A percentile compares a stretch with the other conserved stretches of the same genome.
These are phyloP conservation scores for Corniculantispora saksenae DNA, from an alignment of 2,329 filamentous ascomycete genomes.

Conservation along the genomic window DNA sequence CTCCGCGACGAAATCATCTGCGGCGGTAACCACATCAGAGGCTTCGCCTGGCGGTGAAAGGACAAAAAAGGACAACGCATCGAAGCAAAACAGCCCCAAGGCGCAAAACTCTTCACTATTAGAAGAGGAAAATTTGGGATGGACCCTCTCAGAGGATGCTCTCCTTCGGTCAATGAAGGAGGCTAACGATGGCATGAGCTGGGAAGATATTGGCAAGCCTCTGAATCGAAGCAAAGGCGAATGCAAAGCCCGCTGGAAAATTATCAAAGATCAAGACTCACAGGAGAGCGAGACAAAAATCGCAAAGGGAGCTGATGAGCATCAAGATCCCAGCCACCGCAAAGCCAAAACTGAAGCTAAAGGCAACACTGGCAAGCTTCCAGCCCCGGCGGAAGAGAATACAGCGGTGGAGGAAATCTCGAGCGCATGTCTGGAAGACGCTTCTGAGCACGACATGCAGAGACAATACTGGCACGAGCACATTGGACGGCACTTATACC, in stretches of 20 bases:
- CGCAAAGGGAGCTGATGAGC: neutral
- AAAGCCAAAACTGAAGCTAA: neutral
- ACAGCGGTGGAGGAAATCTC: neutral
- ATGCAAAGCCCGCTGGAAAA: constrained; percentile 11
- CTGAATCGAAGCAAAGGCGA: constrained; percentile 12
- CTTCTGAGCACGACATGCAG: constrained; percentile 23
- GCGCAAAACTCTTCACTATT: neutral
- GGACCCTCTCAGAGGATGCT: constrained; percentile 39
- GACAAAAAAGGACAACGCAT: neutral
- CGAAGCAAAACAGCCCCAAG: neutral
- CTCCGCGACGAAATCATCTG: neutral
- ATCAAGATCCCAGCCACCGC: neutral
- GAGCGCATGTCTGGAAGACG: neutral
- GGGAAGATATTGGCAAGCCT: constrained; percentile 12
- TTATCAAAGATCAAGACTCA: neutral
- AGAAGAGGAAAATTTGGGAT: neutral
- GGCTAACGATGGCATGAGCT: constrained; percentile 23
- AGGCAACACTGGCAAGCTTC: neutral
- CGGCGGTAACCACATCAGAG: neutral
- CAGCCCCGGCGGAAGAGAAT: neutral
- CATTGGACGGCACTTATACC: constrained; percentile 35
- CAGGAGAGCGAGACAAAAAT: neutral
- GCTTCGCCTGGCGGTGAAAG: neutral
- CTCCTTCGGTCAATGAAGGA: constrained; percentile 38
- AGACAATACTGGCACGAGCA: constrained; percentile 34